Conservation (phyloP, 805 yeast genomes). For the Wickerhamiella parazyma region DNA sequence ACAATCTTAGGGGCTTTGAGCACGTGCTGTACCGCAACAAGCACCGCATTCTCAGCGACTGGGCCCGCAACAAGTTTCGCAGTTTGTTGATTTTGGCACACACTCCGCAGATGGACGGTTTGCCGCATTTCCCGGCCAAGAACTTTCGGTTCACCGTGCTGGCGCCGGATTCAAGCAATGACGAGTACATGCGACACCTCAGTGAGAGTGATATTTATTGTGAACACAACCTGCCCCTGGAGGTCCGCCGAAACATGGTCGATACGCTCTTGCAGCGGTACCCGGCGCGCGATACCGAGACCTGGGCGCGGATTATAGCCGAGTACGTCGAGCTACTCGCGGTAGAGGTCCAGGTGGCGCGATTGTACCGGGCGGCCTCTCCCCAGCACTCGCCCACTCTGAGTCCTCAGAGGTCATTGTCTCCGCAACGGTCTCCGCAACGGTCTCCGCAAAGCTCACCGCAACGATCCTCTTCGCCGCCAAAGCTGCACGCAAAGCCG, state of each 20-base stretch:
- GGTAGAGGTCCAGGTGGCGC: slow-evolving; percentile 47
- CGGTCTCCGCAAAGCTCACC: background rate
- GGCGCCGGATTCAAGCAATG: slow-evolving; percentile 31
- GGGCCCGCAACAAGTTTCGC: slow-evolving; percentile 52
- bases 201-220: slow-evolving; percentile 38
- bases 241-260: slow-evolving; percentile 31
- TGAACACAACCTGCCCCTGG: slow-evolving; percentile 38
- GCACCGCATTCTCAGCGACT: slow-evolving; percentile 53
- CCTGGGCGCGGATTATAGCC: slow-evolving; percentile 22
- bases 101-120: slow-evolving; percentile 30
- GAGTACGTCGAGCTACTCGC: slow-evolving; percentile 43
- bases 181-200: slow-evolving; percentile 33
- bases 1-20: slow-evolving; percentile 36
- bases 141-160: slow-evolving; percentile 29
- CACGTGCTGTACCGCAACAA: slow-evolving; percentile 36
- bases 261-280: slow-evolving; percentile 22
- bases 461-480: too few relatives aligned
- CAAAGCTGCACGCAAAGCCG: background rate
- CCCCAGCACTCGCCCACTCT: background rate
- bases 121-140: slow-evolving; percentile 24
- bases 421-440: background rate
- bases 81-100: slow-evolving; percentile 43
- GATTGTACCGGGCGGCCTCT: slow-evolving; percentile 42
- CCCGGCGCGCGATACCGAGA: slow-evolving; percentile 7
- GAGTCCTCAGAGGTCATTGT: background rate